Conservation (phyloP, 2,329 filamentous ascomycete species). For the Knufia fluminis region DNA sequence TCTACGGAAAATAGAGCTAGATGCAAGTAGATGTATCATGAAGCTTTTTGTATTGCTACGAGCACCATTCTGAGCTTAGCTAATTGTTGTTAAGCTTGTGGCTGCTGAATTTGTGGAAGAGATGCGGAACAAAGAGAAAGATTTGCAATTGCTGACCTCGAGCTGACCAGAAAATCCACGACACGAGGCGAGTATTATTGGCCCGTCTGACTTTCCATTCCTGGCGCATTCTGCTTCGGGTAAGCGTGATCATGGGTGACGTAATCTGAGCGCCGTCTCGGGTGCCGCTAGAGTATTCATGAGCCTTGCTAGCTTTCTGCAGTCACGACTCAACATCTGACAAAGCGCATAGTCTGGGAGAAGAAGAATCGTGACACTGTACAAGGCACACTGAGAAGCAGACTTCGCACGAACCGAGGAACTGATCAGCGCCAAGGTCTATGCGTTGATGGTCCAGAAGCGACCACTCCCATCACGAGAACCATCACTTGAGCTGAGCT, state of each 20-base stretch:
- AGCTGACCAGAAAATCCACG: too few relatives aligned
- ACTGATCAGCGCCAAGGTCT: too few relatives aligned
- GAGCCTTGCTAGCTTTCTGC: too few relatives aligned
- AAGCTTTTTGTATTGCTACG: slow-evolving; percentile 4
- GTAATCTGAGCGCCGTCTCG: not conserved
- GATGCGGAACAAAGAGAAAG: too few relatives aligned
- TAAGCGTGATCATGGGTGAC: not conserved
- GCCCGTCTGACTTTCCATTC: not conserved
- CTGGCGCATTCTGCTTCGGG: not conserved
- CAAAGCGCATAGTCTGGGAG: too few relatives aligned
- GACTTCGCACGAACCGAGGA: too few relatives aligned
- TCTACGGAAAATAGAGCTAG: not conserved
- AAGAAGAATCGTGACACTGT: too few relatives aligned
- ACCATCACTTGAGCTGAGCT: slow-evolving; percentile 7
- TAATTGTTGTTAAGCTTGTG: not conserved
- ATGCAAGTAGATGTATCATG: slow-evolving; percentile 7
- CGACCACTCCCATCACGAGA: not conserved
- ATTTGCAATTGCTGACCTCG: too few relatives aligned
- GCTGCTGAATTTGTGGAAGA: too few relatives aligned
- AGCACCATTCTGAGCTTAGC: not conserved
- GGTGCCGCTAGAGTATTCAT: too few relatives aligned
- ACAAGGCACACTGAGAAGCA: too few relatives aligned
- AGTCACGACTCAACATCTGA: not conserved
- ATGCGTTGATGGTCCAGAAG: slow-evolving; percentile 3
- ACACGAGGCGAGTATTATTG: too few relatives aligned